These are phyloP conservation scores for Plenodomus biglobosus DNA, from an alignment of 2,329 filamentous ascomycete genomes.

Conservation along the genomic window DNA sequence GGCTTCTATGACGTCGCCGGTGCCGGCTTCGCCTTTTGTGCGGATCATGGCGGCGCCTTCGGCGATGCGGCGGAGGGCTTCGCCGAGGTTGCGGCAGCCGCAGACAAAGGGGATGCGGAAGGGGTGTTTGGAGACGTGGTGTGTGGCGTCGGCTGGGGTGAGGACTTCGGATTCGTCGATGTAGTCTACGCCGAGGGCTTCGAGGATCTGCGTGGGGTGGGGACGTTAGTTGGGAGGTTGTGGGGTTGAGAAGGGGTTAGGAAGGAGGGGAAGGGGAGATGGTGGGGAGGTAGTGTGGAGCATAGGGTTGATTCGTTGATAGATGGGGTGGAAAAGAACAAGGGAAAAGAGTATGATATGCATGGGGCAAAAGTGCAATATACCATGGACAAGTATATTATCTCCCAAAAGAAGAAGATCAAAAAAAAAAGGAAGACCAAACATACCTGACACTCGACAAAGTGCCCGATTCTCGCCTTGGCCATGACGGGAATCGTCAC, in stretches of 20 bases:
- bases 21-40: constrained; percentile 97
- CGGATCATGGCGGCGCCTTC: constrained; percentile 97
- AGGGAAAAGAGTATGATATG: not conserved
- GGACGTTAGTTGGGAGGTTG: not conserved
- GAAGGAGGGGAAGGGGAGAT: not conserved
- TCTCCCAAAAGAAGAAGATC: too few species aligned
- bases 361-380: too few species aligned
- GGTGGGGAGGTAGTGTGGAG: not conserved
- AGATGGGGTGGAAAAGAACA: not conserved
- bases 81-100: constrained; percentile 90
- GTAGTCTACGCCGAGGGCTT: constrained; percentile 93
- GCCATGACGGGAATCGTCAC: constrained; percentile 99
- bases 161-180: constrained; percentile 98
- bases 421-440: not conserved
- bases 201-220: constrained; percentile 81
- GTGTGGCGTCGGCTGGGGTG: constrained; percentile 85
- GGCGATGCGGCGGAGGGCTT: constrained; percentile 84
- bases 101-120: constrained; percentile 93
- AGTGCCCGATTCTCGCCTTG: constrained; percentile 95
- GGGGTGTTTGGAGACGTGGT: constrained; percentile 86
- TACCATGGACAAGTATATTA: too few species aligned
- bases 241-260: not conserved
- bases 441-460: constrained; percentile 85
- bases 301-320: not conserved
- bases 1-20: constrained; percentile 94